Evolutionary conservation across 2,329 filamentous ascomycete species (phyloP), one percentile per base, ranked within the genome.

Genomic region (Neofusicoccum sp.): DNA sequence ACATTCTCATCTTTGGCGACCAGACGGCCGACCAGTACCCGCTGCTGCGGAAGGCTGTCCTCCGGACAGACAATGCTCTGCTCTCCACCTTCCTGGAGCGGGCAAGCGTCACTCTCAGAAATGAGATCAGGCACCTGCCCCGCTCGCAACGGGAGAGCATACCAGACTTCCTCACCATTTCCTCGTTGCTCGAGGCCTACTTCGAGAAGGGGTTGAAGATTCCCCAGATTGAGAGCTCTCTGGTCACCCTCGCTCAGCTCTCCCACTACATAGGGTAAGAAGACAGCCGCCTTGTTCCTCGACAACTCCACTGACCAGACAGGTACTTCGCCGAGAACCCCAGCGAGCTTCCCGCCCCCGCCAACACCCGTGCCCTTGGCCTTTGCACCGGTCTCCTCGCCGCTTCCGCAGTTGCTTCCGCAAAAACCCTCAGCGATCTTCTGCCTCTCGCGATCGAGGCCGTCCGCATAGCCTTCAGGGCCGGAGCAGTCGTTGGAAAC

Each of bases 351-450:
- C 83, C 69, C 63, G 75, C 67, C 71, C 80, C 70, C 69, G 78
- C 68, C 72, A 84, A 75, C 69, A 78, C 76, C 16, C 73, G 82
- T 68, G 77, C 87, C 26, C 79, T 89, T 30, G 87, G 86, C 61
- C 80, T 90, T 44, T 89, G 87, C 78, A 88, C 86, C 41, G 88
- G 88, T 56, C 79, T 88, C 24, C 84, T 90, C 66, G 86, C 87
- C n/a, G 87, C 85, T n/a, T 79, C 84, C 11, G 87, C 86, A 14
- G 83, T 89, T 61, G 83, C 86, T 11, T 86, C 84, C 24, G 82
- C 87, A 33, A 82, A 82, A 62, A 86, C 85, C 5, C 76, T 89
- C 49, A 84, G 83, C 16, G 80, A 85, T 48, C 76, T 90, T 36
- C 78, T 89, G 24, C 82, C 82, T 6, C 78, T 89, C 54, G 86